Percentiles rank a stretch among this genome's conserved stretches.
Evolutionary conservation across 768 basidiomycete species (phyloP).

Genomic region (Lactarius akahatsu): DNA sequence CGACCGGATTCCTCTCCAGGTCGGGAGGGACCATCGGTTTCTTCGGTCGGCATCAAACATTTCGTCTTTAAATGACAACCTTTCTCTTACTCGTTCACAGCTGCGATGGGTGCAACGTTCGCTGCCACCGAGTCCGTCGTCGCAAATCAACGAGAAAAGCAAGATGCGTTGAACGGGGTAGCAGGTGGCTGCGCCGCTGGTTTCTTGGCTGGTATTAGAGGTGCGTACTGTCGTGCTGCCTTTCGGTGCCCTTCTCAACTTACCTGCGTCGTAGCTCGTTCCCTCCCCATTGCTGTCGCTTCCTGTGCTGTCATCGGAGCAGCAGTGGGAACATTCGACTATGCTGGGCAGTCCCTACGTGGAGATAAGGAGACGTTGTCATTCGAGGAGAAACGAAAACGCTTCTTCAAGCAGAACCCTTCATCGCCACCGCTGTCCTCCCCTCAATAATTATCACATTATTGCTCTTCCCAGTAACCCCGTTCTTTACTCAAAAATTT

Average conservation of each 20-base stretch:
- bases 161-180: slow-evolving; percentile 81
- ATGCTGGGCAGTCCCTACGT: slow-evolving; percentile 59
- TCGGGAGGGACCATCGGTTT: slow-evolving; percentile 88
- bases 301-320: slow-evolving; percentile 78
- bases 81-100: slow-evolving; percentile 40
- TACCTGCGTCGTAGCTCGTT: slow-evolving; percentile 57
- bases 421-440: slow-evolving; percentile 46
- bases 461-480: not conserved
- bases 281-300: slow-evolving; percentile 76
- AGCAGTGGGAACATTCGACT: slow-evolving; percentile 78
- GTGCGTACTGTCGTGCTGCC: slow-evolving; percentile 42
- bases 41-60: slow-evolving; percentile 61
- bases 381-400: slow-evolving; percentile 68
- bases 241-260: slow-evolving; percentile 4
- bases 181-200: slow-evolving; percentile 92
- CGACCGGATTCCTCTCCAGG: slow-evolving; percentile 82
- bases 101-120: slow-evolving; percentile 86
- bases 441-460: slow-evolving; percentile 14
- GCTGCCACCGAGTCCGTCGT: slow-evolving; percentile 77
- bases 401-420: slow-evolving; percentile 77
- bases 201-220: slow-evolving; percentile 83
- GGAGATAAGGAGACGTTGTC: slow-evolving; percentile 46
- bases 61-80: not conserved
- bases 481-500: slow-evolving; percentile 5
- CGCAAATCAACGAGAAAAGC: slow-evolving; percentile 74